Evolutionary conservation across 2,329 filamentous ascomycete species (phyloP).

Genomic region (Talaromyces funiculosus): DNA sequence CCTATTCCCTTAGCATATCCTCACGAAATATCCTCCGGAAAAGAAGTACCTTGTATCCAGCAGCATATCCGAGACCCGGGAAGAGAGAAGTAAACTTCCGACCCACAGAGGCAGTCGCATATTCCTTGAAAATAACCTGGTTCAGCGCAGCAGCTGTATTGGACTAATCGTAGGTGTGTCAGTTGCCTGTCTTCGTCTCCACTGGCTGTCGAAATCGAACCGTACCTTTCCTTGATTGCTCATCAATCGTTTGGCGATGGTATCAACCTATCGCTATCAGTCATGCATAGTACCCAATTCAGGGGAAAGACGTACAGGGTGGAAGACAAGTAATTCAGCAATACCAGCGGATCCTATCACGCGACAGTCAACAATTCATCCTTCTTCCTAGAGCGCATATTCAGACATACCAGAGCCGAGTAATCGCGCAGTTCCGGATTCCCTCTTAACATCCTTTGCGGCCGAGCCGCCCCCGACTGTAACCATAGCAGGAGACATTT

Average conservation of each 20-base stretch:
- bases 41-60: slow-evolving; percentile 75
- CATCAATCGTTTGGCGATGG: slow-evolving; percentile 98
- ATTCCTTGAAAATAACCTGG: slow-evolving; percentile 88
- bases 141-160: slow-evolving; percentile 63
- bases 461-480: slow-evolving; percentile 38
- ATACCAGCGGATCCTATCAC: slow-evolving; percentile 78
- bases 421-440: slow-evolving; percentile 82
- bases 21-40: neutral
- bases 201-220: neutral
- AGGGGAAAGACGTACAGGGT: slow-evolving; percentile 56
- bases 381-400: neutral
- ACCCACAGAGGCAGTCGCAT: slow-evolving; percentile 62
- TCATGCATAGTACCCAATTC: neutral
- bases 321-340: slow-evolving; percentile 87
- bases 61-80: slow-evolving; percentile 93
- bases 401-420: slow-evolving; percentile 72
- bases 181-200: neutral
- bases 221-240: slow-evolving; percentile 80
- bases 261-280: slow-evolving; percentile 69
- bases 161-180: slow-evolving; percentile 43
- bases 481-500: slow-evolving; percentile 52
- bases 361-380: neutral
- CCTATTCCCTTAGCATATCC: slow-evolving; percentile 34
- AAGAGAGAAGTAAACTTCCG: slow-evolving; percentile 93
- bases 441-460: slow-evolving; percentile 66